phyloP scores from a whole-genome alignment of 371 early-diverging fungal genomes.

The Sporodiniella umbellata region DNA sequence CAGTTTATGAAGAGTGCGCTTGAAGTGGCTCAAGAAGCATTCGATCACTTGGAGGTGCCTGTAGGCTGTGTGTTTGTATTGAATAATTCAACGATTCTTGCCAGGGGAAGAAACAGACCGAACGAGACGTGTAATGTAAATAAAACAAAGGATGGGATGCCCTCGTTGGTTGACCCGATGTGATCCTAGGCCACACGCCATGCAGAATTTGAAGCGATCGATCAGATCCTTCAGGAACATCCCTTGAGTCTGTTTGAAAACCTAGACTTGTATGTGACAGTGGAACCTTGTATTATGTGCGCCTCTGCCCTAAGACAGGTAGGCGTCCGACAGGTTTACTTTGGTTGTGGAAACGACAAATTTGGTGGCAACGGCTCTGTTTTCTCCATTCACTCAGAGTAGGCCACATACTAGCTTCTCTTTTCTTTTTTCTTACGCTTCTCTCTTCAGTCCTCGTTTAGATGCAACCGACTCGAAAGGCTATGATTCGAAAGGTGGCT shows the following conservation, averaged over 20 bases:
- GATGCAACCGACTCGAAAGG: slow-evolving; percentile 27
- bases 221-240: slow-evolving; percentile 59
- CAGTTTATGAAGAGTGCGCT: slow-evolving; percentile 40
- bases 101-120: slow-evolving; percentile 78
- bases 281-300: slow-evolving; percentile 99
- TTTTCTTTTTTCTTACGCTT: neutral
- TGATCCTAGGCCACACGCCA: slow-evolving; percentile 79
- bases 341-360: slow-evolving; percentile 90
- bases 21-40: slow-evolving; percentile 79
- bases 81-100: slow-evolving; percentile 56
- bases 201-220: slow-evolving; percentile 91
- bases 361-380: slow-evolving; percentile 97
- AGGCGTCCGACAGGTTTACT: slow-evolving; percentile 77
- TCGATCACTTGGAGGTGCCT: slow-evolving; percentile 89
- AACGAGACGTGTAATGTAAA: slow-evolving; percentile 86
- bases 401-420: slow-evolving; percentile 12
- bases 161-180: no score
- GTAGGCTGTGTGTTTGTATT: slow-evolving; percentile 98
- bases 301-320: slow-evolving; percentile 85
- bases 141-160: neutral
- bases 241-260: slow-evolving; percentile 44
- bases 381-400: slow-evolving; percentile 68
- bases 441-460: slow-evolving; percentile 16
- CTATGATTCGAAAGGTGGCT: slow-evolving; percentile 71
- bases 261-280: slow-evolving; percentile 91